Evolutionary conservation across 116 monocot genomes (phyloP).

Genomic region (Phalaenopsis hybrid): DNA sequence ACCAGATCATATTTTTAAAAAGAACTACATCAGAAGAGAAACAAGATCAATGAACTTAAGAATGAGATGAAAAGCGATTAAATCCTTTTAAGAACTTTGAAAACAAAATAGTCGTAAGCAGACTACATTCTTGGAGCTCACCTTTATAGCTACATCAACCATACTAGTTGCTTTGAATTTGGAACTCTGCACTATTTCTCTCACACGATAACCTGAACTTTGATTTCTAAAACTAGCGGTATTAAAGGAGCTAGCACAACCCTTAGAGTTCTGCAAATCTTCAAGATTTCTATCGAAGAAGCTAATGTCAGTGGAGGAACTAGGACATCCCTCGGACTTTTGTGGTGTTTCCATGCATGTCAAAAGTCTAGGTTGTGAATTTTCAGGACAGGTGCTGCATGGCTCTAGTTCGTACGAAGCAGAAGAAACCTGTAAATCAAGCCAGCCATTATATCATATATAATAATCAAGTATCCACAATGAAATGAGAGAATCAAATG

Average conservation of each 20-base stretch:
- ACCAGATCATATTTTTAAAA: background rate
- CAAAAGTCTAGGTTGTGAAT: background rate
- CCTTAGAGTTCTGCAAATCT: background rate
- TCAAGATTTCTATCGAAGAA: background rate
- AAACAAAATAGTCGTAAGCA: background rate
- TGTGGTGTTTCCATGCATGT: constrained; percentile 1
- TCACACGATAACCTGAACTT: background rate
- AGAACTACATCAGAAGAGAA: background rate
- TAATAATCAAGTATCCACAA: background rate
- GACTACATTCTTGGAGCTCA: background rate
- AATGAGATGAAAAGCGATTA: background rate
- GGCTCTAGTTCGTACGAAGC: background rate
- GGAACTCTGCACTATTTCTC: background rate
- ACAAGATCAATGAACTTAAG: background rate
- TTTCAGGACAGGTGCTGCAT: background rate
- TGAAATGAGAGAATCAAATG: background rate
- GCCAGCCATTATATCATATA: no score
- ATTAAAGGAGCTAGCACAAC: background rate
- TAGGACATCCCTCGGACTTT: no score
- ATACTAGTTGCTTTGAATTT: background rate
- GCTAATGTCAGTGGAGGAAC: background rate
- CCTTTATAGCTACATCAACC: no score
- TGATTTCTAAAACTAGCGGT: background rate
- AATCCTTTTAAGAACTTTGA: background rate
- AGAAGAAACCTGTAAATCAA: background rate